phyloP scores from a whole-genome alignment of 768 basidiomycete species.

The Boletus barrowsii region DNA sequence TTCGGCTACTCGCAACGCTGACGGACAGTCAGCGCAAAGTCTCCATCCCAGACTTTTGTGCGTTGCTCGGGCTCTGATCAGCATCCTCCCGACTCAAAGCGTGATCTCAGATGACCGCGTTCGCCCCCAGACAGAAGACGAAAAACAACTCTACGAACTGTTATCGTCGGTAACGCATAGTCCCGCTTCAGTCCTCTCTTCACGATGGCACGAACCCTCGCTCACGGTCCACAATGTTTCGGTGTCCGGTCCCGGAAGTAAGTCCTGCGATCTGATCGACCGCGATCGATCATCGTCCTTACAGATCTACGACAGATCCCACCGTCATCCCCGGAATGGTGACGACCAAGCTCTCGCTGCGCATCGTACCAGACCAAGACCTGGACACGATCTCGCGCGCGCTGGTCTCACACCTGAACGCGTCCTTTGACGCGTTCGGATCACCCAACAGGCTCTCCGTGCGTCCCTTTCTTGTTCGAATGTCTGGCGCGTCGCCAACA shows the following conservation, averaged over 20 bases:
- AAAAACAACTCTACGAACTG: slow-evolving; percentile 63
- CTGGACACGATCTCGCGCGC: slow-evolving; percentile 62
- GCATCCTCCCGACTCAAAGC: neutral
- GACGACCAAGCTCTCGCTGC: slow-evolving; percentile 81
- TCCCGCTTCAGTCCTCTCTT: slow-evolving; percentile 64
- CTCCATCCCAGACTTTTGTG: slow-evolving; percentile 80
- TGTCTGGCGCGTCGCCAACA: too few relatives aligned
- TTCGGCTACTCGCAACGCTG: slow-evolving; percentile 73
- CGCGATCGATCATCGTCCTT: neutral
- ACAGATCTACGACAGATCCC: slow-evolving; percentile 46
- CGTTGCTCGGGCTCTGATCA: slow-evolving; percentile 28
- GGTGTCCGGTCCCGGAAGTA: slow-evolving; percentile 79
- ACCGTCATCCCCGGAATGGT: slow-evolving; percentile 89
- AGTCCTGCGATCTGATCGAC: slow-evolving; percentile 17
- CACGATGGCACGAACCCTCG: slow-evolving; percentile 88
- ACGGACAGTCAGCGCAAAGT: slow-evolving; percentile 57
- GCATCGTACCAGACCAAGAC: slow-evolving; percentile 93
- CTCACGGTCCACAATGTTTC: slow-evolving; percentile 85
- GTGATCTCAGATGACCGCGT: slow-evolving; percentile 66
- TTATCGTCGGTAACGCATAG: slow-evolving; percentile 67
- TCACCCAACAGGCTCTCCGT: slow-evolving; percentile 78
- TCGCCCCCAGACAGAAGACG: slow-evolving; percentile 61
- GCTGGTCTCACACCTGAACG: slow-evolving; percentile 56
- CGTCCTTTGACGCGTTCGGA: slow-evolving; percentile 53
- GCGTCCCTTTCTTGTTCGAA: neutral